Evolutionary conservation across 345 rosid genomes (phyloP).

Genomic region (Aquilaria sinensis): DNA sequence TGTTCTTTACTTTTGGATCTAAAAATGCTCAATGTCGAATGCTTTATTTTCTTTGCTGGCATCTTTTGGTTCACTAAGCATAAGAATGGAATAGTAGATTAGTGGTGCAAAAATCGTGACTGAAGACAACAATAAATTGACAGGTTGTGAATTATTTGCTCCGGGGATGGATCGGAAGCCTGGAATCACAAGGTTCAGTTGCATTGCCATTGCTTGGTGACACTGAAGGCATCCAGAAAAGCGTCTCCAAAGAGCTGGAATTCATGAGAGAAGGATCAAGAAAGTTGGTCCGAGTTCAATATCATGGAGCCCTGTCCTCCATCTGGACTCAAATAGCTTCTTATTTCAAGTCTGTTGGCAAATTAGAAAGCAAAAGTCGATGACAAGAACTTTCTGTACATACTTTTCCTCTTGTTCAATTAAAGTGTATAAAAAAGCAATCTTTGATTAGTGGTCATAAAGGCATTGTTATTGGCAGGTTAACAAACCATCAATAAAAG

Average conservation of each 20-base stretch:
- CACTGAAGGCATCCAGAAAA: constrained; percentile 21
- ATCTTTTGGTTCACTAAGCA: too few species aligned
- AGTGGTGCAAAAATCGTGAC: too few species aligned
- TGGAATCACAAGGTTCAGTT: constrained; percentile 56
- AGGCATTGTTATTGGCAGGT: too few species aligned
- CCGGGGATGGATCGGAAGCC: constrained; percentile 77
- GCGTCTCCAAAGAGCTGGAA: constrained; percentile 46
- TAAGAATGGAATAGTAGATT: too few species aligned
- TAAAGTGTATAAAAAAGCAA: too few species aligned
- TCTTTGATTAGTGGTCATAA: too few species aligned
- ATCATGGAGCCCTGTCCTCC: constrained; percentile 43
- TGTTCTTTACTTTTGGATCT: too few species aligned
- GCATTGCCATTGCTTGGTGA: constrained; percentile 56
- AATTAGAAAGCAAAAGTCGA: constrained; percentile 21
- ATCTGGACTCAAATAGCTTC: constrained; percentile 49
- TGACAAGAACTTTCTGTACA: background rate
- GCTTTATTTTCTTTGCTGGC: too few species aligned
- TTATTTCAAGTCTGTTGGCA: constrained; percentile 22
- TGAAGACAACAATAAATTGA: too few species aligned
- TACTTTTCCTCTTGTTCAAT: too few species aligned
- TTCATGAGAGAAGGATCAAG: constrained; percentile 57
- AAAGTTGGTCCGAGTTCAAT: constrained; percentile 44
- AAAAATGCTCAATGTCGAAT: too few species aligned
- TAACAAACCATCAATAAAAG: too few species aligned
- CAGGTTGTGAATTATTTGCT: constrained; percentile 82